Evolutionary conservation across 768 basidiomycete species (phyloP), one percentile per base, ranked within the genome.

Genomic region (Scleroderma bovista): DNA sequence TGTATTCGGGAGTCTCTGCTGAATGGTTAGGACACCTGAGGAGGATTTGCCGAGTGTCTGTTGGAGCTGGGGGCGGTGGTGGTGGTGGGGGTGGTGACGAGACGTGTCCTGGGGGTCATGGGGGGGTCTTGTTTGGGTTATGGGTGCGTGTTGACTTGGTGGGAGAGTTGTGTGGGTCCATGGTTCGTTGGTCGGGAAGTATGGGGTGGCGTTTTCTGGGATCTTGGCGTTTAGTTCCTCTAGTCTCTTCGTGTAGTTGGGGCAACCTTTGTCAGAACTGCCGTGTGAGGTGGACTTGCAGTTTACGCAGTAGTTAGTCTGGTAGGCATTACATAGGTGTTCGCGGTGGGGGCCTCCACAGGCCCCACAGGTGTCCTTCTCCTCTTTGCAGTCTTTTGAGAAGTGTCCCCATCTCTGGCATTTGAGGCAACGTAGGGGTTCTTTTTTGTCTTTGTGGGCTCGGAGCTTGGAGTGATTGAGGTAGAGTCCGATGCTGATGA

Each of bases 181-280:
- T 6, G 41, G 33, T 2, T 57, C 47, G 0, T 45, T 40, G 0
- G 50, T 56, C 0, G 58, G 58, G 51, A 52, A 61, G 38, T 45
- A 60, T 0, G 34, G 47, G 36, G 56, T 36, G 0, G 2, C 2
- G 24, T 61, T 61, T 13, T 59, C 55, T 0, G 34, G 53, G 23
- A 47, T 24, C 0, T 43, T 13, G 6, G 24, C 47, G n/a, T 58
- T 55, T 1, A 50, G 3, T 3, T 8, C 8, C 0, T 23, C 9
- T 29, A 58, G 44, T 11, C 36, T 1, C 17, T 41, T 46, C 44
- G 53, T 36, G 2, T 6, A 58, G 4, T 29, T 9, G 9, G 52
- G 49, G 51, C 60, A 59, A 1, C 19, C 5, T 9, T 51, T 37
- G 37, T 48, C 23, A 8, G 45, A 48, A n/a, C n/a, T n/a, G 0